Evolutionary conservation across 148 eudicot species (phyloP).

Genomic region (Nepenthes gracilis): DNA sequence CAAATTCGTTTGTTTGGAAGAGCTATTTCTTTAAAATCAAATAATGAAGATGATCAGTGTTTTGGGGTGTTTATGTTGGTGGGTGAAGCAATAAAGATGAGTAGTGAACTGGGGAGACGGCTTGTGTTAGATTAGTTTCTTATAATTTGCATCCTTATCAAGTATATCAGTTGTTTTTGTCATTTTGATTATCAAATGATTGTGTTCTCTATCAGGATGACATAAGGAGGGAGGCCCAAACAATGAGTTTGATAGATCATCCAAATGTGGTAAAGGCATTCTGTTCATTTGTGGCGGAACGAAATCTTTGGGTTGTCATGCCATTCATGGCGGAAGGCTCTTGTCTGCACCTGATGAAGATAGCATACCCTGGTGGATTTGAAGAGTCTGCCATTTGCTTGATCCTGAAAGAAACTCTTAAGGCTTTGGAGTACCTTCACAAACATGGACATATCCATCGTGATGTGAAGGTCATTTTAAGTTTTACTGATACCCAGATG

Average conservation of each 20-base stretch:
- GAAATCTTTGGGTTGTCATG: conserved; percentile 92
- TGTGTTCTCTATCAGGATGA: conserved; percentile 56
- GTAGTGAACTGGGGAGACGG: too few relatives aligned
- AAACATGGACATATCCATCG: conserved; percentile 97
- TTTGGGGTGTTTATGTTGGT: too few relatives aligned
- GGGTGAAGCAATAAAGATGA: too few relatives aligned
- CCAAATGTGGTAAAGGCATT: conserved; percentile 76
- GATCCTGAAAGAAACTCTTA: conserved; percentile 85
- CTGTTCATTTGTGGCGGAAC: conserved; percentile 93
- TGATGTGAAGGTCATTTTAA: conserved; percentile 64
- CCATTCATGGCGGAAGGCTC: conserved; percentile 99
- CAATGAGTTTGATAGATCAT: conserved; percentile 92
- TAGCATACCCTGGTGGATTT: conserved; percentile 86
- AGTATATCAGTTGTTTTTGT: not conserved
- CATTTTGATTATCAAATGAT: not conserved
- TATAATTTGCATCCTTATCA: not conserved
- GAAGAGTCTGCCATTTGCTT: conserved; percentile 86
- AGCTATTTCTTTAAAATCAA: too few relatives aligned
- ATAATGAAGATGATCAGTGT: too few relatives aligned
- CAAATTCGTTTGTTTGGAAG: too few relatives aligned
- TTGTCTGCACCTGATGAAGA: conserved; percentile 91
- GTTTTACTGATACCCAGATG: not conserved
- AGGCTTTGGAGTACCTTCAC: conserved; percentile 92
- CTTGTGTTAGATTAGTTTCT: too few relatives aligned
- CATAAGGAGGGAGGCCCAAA: conserved; percentile 94